Percentiles rank a stretch among this genome's conserved stretches.
phyloP scores from a whole-genome alignment of 1,284 basidiomycete species.

The Ceratobasidium sp. region DNA sequence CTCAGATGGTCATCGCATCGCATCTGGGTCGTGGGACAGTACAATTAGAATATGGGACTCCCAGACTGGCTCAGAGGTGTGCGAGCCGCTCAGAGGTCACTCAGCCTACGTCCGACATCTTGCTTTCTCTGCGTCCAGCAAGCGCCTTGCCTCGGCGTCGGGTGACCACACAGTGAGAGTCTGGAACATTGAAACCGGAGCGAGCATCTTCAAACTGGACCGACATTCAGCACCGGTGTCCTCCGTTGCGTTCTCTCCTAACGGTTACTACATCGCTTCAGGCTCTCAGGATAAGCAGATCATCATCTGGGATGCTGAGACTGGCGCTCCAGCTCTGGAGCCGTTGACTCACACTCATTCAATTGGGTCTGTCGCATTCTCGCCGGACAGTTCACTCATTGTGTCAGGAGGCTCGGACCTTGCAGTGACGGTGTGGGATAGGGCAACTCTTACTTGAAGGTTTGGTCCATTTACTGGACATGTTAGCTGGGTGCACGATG shows the following conservation, averaged over 20 bases:
- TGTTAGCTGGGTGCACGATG: background rate
- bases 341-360: background rate
- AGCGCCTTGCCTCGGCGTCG: background rate
- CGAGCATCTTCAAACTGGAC: background rate
- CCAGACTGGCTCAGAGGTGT: background rate
- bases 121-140: background rate
- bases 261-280: background rate
- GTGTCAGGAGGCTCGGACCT: background rate
- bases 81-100: background rate
- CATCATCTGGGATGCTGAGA: too few relatives aligned
- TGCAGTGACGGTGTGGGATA: background rate
- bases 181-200: background rate
- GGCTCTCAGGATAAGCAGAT: background rate
- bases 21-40: background rate
- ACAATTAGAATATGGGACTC: background rate
- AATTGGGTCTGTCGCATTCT: background rate
- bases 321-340: background rate
- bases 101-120: background rate
- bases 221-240: background rate
- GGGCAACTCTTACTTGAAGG: background rate
- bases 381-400: background rate
- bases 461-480: background rate
- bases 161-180: background rate
- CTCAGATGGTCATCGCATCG: background rate
- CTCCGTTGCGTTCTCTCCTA: constrained; percentile 10